These are phyloP conservation scores for Sphaceloma murrayae DNA, from an alignment of 2,329 filamentous ascomycete genomes.

Conservation along the genomic window DNA sequence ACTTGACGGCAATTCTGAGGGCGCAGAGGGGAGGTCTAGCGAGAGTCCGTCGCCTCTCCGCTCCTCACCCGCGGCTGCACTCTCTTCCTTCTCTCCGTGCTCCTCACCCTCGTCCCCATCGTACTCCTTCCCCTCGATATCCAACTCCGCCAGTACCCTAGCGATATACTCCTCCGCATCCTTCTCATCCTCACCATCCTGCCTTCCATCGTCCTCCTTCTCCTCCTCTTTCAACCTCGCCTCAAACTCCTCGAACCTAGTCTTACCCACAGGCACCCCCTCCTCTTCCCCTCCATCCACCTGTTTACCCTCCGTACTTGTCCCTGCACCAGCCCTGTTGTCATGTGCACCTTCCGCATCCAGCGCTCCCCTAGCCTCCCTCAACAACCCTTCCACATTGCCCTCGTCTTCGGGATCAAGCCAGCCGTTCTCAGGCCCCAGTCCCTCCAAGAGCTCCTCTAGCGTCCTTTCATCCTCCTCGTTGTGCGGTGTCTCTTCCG, in stretches of 20 bases:
- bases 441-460: constrained; percentile 38
- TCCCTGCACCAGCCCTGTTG: constrained; percentile 17
- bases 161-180: constrained; percentile 41
- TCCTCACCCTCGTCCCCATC: constrained; percentile 17
- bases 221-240: constrained; percentile 9
- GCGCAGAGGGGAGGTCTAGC: constrained; percentile 27
- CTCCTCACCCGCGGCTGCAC: constrained; percentile 11
- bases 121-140: constrained; percentile 35
- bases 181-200: constrained; percentile 28
- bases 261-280: background rate
- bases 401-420: constrained; percentile 33
- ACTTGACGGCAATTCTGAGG: constrained; percentile 22
- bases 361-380: constrained; percentile 34
- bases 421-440: constrained; percentile 34
- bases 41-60: constrained; percentile 13
- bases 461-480: constrained; percentile 37
- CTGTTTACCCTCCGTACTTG: constrained; percentile 6
- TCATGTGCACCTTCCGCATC: constrained; percentile 24
- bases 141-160: constrained; percentile 38
- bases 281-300: constrained; percentile 9
- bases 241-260: constrained; percentile 3
- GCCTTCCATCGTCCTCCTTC: constrained; percentile 17
- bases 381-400: constrained; percentile 33
- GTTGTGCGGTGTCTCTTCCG: constrained; percentile 26
- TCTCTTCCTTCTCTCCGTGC: background rate